phyloP scores from a whole-genome alignment of 2,329 filamentous ascomycete species.

The Xylaria sp. region DNA sequence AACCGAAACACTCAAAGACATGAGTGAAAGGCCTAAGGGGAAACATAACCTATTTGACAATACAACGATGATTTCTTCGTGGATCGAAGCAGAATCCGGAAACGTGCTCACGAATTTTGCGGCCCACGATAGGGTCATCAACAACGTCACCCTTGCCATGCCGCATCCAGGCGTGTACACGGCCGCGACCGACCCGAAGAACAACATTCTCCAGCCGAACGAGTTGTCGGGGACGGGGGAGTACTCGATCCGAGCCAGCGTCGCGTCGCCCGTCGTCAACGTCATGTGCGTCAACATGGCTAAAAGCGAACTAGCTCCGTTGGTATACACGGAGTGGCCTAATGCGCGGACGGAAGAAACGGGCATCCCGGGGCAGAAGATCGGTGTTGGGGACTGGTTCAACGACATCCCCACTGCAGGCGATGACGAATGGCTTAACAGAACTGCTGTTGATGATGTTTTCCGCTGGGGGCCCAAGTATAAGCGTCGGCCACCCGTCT shows the following conservation, averaged over 20 bases:
- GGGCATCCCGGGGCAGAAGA: constrained; percentile 39
- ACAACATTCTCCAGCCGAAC: constrained; percentile 70
- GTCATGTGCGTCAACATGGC: constrained; percentile 73
- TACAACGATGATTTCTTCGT: constrained; percentile 69
- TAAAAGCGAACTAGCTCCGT: constrained; percentile 58
- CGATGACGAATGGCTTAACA: constrained; percentile 50
- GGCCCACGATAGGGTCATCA: constrained; percentile 60
- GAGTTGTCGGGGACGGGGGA: constrained; percentile 67
- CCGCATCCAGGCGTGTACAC: constrained; percentile 70
- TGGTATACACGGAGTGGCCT: constrained; percentile 68
- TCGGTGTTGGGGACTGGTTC: constrained; percentile 42
- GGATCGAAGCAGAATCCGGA: constrained; percentile 62
- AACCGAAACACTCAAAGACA: constrained; percentile 43
- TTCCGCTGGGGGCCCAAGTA: constrained; percentile 67
- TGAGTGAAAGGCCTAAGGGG: constrained; percentile 58
- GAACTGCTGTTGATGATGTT: constrained; percentile 67
- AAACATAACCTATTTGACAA: constrained; percentile 71
- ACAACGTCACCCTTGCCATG: constrained; percentile 78
- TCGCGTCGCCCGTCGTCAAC: constrained; percentile 71
- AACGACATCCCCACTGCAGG: constrained; percentile 40
- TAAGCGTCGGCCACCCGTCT: constrained; percentile 55
- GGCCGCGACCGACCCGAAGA: constrained; percentile 63
- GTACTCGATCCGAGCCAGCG: constrained; percentile 68
- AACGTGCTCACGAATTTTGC: constrained; percentile 56
- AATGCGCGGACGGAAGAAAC: constrained; percentile 40